Evolutionary conservation across 768 basidiomycete species (phyloP).

Genomic region (Strobilomyces confusus): DNA sequence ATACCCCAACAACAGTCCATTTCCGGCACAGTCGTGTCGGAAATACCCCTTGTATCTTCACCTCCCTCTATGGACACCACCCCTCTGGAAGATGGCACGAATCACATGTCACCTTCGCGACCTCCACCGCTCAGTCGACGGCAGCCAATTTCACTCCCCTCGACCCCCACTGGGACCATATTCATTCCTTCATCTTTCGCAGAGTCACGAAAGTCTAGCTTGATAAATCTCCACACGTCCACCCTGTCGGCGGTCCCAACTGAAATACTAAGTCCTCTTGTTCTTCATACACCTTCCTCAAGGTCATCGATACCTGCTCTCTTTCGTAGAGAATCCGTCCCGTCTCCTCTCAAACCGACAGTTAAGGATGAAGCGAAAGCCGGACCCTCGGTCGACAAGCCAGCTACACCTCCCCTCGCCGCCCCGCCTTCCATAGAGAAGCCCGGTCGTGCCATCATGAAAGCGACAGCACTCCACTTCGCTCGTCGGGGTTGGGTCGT

Average conservation of each 20-base stretch:
- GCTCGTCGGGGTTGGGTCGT: constrained; percentile 38
- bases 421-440: constrained; percentile 7
- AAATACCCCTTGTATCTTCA: constrained; percentile 13
- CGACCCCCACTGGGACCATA: constrained; percentile 26
- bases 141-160: constrained; percentile 32
- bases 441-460: constrained; percentile 26
- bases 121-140: constrained; percentile 30
- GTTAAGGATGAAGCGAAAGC: constrained; percentile 8
- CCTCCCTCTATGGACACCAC: constrained; percentile 11
- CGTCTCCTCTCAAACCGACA: constrained; percentile 23
- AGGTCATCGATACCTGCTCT: constrained; percentile 17
- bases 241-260: constrained; percentile 21
- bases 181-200: constrained; percentile 15
- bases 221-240: constrained; percentile 26
- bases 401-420: background rate
- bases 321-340: constrained; percentile 22
- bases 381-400: constrained; percentile 4
- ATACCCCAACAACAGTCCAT: constrained; percentile 1
- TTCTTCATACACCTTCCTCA: constrained; percentile 26
- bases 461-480: constrained; percentile 42
- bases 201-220: constrained; percentile 16
- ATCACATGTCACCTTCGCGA: constrained; percentile 13
- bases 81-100: constrained; percentile 1
- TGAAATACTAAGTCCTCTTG: constrained; percentile 29
- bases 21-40: background rate